Evolutionary conservation across 1,139 yeast species (phyloP).

Genomic region (Candida glucosophila): DNA sequence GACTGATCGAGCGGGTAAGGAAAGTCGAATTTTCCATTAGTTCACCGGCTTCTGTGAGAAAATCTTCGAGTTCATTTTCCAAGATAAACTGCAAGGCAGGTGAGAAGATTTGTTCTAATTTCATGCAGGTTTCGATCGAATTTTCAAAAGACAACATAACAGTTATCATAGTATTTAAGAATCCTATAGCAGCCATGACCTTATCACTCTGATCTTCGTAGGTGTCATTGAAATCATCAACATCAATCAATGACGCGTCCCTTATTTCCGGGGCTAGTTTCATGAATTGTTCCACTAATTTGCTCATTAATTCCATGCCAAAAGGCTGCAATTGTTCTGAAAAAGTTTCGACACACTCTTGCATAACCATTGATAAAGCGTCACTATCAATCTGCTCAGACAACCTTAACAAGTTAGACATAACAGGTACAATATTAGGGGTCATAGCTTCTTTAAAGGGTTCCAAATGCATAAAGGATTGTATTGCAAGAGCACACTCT

Average conservation of each 20-base stretch:
- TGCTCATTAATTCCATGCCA: conserved; percentile 78
- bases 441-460: conserved; percentile 64
- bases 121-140: conserved; percentile 55
- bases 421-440: conserved; percentile 64
- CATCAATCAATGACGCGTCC: conserved; percentile 47
- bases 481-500: conserved; percentile 80
- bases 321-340: conserved; percentile 88
- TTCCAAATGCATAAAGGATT: conserved; percentile 60
- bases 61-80: conserved; percentile 60
- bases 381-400: conserved; percentile 85
- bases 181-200: conserved; percentile 80
- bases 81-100: conserved; percentile 71
- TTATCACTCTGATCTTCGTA: conserved; percentile 60
- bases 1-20: conserved; percentile 61
- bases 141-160: conserved; percentile 83
- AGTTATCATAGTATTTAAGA: conserved; percentile 79
- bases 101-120: conserved; percentile 62
- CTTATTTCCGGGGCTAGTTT: conserved; percentile 62
- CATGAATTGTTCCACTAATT: conserved; percentile 73
- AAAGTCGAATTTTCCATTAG: conserved; percentile 81
- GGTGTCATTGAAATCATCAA: conserved; percentile 34
- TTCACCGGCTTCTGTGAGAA: conserved; percentile 75
- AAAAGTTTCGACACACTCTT: conserved; percentile 87
- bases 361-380: conserved; percentile 84
- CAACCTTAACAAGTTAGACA: conserved; percentile 68